Conservation (phyloP, 805 yeast genomes). For the Wickerhamiella allomyrinae region DNA sequence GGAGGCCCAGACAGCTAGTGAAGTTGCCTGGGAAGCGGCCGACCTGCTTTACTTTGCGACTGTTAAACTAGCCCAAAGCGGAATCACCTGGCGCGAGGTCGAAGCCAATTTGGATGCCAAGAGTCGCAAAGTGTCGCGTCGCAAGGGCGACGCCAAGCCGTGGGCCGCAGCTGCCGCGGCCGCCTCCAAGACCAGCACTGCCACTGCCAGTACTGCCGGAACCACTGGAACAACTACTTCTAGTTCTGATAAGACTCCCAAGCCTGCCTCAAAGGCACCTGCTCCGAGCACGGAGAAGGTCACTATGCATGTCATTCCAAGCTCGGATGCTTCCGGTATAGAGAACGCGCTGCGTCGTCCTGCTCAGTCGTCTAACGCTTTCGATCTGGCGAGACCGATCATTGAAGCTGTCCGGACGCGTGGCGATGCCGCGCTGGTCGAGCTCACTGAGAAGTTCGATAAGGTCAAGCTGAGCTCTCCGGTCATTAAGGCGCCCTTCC, state of each 20-base stretch:
- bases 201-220: not conserved
- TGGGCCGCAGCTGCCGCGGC: slow-evolving; percentile 28
- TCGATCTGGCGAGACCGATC: slow-evolving; percentile 85
- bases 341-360: slow-evolving; percentile 69
- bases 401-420: slow-evolving; percentile 56
- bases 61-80: slow-evolving; percentile 55
- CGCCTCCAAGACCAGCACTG: not conserved
- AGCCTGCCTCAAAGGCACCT: not conserved
- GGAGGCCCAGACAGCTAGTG: slow-evolving; percentile 55
- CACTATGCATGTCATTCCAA: slow-evolving; percentile 22
- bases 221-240: not conserved
- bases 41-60: slow-evolving; percentile 62
- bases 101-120: slow-evolving; percentile 76
- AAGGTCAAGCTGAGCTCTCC: slow-evolving; percentile 62
- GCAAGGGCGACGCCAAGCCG: slow-evolving; percentile 92
- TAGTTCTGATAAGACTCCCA: not conserved
- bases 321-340: slow-evolving; percentile 31
- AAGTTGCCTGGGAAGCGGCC: slow-evolving; percentile 95
- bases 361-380: slow-evolving; percentile 87
- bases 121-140: slow-evolving; percentile 72
- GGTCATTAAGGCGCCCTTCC: slow-evolving; percentile 77
- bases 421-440: slow-evolving; percentile 84
- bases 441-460: slow-evolving; percentile 82
- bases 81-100: slow-evolving; percentile 66
- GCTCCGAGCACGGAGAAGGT: slow-evolving; percentile 8